These are phyloP conservation scores for Pleurotus salmoneostramineus DNA, from an alignment of 768 basidiomycete species.

Conservation along the genomic window DNA sequence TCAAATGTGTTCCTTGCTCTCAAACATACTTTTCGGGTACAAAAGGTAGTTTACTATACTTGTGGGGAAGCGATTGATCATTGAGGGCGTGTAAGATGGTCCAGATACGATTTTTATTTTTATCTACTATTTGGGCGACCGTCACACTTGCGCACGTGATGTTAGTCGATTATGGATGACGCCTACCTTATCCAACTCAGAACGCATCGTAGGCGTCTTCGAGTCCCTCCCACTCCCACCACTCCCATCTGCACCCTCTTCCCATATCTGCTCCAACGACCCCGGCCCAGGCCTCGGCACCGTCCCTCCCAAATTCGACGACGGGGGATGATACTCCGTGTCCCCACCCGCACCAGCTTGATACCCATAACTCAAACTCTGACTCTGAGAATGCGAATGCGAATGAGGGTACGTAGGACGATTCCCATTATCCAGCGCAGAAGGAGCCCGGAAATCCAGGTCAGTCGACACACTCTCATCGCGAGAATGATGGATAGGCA, in stretches of 20 bases:
- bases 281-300: constrained; percentile 25
- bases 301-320: constrained; percentile 25
- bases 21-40: no score
- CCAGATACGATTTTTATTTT: no score
- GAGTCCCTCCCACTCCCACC: not conserved
- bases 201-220: not conserved
- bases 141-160: no score
- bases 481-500: constrained; percentile 30
- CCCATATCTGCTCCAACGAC: constrained; percentile 22
- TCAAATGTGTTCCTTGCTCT: no score
- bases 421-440: constrained; percentile 2
- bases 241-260: constrained; percentile 10
- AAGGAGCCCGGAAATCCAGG: constrained; percentile 1
- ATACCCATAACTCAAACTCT: not conserved
- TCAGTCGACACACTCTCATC: constrained; percentile 13
- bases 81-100: no score
- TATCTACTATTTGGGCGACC: no score
- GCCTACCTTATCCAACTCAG: not conserved
- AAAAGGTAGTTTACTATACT: no score
- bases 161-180: no score
- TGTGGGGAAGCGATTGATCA: no score
- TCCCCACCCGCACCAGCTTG: constrained; percentile 1
- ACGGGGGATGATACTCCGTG: constrained; percentile 7
- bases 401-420: no score
- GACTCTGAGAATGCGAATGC: no score